Percentiles rank a stretch among this genome's conserved stretches.
Evolutionary conservation across 2,329 filamentous ascomycete species (phyloP).

Genomic region (Xylariomycetidae sp.): DNA sequence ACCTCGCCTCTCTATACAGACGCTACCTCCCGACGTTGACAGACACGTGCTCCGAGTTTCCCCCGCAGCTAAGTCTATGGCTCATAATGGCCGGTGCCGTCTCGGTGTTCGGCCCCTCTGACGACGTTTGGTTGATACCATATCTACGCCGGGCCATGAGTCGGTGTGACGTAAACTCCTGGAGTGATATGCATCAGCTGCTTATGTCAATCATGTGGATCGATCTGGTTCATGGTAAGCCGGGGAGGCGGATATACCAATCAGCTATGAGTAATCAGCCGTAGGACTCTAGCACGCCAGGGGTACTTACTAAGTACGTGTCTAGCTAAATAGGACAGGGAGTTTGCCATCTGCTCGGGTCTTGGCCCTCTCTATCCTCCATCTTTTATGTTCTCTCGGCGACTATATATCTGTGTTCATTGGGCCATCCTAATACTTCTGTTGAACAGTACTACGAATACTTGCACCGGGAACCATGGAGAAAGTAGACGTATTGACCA

Average conservation of each 20-base stretch:
- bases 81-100: conserved; percentile 20
- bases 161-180: conserved; percentile 7
- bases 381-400: too few species aligned
- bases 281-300: too few species aligned
- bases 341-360: too few species aligned
- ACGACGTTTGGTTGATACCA: conserved; percentile 17
- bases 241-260: background rate
- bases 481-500: too few species aligned
- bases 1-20: conserved; percentile 14
- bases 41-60: conserved; percentile 3
- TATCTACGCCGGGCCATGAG: conserved; percentile 16
- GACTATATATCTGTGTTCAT: too few species aligned
- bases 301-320: too few species aligned
- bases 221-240: background rate
- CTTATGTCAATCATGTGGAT: background rate
- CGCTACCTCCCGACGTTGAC: conserved; percentile 7
- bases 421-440: too few species aligned
- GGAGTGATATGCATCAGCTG: background rate
- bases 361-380: too few species aligned
- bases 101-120: conserved; percentile 15
- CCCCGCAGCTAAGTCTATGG: conserved; percentile 19
- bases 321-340: too few species aligned
- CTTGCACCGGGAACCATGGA: too few species aligned
- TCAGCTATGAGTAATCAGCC: too few species aligned
- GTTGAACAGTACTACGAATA: too few species aligned